These are phyloP conservation scores for Pseudogymnoascus sp. DNA, from an alignment of 2,329 filamentous ascomycete species.

Conservation along the genomic window DNA sequence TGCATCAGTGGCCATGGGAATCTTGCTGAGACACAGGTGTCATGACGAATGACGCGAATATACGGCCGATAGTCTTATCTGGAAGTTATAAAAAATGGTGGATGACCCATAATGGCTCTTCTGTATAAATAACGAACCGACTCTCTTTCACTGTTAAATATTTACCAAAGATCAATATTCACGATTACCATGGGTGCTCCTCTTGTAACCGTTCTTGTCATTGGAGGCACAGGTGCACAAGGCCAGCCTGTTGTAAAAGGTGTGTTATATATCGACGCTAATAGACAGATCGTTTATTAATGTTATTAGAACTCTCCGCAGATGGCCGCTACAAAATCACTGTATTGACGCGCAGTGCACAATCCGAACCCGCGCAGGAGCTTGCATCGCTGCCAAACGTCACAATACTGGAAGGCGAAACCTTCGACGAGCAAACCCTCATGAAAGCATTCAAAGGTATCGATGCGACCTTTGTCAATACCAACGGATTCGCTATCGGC, in stretches of 20 bases:
- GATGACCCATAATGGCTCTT: too few species aligned
- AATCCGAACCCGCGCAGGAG: conserved; percentile 14
- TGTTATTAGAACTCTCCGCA: not conserved
- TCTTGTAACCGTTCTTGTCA: conserved; percentile 41
- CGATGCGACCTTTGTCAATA: conserved; percentile 21
- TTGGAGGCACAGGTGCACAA: conserved; percentile 35
- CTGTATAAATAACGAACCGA: not conserved
- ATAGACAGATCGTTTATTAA: not conserved
- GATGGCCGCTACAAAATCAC: conserved; percentile 9
- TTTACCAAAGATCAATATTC: not conserved
- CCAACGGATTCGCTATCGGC: conserved; percentile 23
- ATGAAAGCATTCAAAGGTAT: conserved; percentile 17
- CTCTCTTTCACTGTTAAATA: not conserved
- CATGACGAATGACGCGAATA: not conserved
- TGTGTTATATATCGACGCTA: not conserved
- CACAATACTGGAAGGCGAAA: conserved; percentile 23
- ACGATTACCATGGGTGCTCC: not conserved
- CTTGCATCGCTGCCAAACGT: conserved; percentile 20
- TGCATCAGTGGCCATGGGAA: not conserved
- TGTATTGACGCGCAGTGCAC: conserved; percentile 12
- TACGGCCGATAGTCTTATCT: not conserved
- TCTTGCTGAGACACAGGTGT: not conserved
- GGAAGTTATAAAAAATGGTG: not conserved
- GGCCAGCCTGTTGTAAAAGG: conserved; percentile 32
- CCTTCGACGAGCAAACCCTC: conserved; percentile 19